Evolutionary conservation across 2,329 filamentous ascomycete species (phyloP), one percentile per base, ranked within the genome.

Genomic region (Cladosporium sp.): DNA sequence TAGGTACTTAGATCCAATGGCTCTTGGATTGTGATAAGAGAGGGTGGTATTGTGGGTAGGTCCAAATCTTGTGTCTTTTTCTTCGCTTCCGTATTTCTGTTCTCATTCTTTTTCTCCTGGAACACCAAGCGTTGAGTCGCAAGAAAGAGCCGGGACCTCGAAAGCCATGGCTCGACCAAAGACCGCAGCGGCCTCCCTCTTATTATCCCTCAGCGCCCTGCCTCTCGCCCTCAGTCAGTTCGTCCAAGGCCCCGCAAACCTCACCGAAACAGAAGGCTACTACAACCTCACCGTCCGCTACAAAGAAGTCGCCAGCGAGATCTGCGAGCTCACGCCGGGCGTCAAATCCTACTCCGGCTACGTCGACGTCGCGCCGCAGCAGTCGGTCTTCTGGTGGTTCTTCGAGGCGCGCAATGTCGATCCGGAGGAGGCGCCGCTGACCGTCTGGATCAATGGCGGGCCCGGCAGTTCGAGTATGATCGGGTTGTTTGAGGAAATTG

Each of bases 401-500:
- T 82, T 81, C 56, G 78, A 81, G 60, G 71, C 77, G 10, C 71
- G 78, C 32, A 75, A 77, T 16, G 52, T 19, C 32, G 41, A 75
- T 58, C 73, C 80, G 1, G 58, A 63, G 9, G 71, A 75, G 43
- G 80, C 80, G 2, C 81, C 81, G 0, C 66, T 84, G 32, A 77
- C 79, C 0, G 77, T 84, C 19, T 85, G 80, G 77, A 75, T 85
- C 62, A 78, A 78, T 54, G 79, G 79, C 34, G 82, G 82, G 0
- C 82, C 82, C 3, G 82, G 82, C 5, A 74, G 74, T 7, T 77
- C 74, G 13, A 81, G 77, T 10, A 76, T 84, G 71, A 76, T 82
- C 51, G 80, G 80, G 1, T 62, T 83, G 2, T 82, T 82, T 55
- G 72, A 80, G 59, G 74, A 67, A 54, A 61, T 80, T 4, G 64